Base-by-base conservation (phyloP, 2,329 filamentous ascomycete species). In the Colletotrichum nymphaeae region DNA sequence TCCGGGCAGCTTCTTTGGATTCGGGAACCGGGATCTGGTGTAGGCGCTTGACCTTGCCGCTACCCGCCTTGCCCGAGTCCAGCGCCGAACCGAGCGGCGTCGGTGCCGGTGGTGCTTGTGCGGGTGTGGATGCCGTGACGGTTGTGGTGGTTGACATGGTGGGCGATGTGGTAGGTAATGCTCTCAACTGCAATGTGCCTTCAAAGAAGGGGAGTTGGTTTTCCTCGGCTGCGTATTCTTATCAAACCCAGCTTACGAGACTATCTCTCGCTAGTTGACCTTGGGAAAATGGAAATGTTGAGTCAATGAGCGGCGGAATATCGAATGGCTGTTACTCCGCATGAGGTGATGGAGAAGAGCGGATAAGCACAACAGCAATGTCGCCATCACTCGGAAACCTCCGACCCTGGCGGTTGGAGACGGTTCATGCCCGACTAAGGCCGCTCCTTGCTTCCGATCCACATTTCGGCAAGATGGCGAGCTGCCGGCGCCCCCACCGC, bases 1-100 rank as follows among this genome's bases (percentile, higher is more conserved):
- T 76, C 0, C 81, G 78, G 58, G 81, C 78, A 46, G 78, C 69
- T 46, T 81, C 77, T 26, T 71, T 67, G 1, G 73, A 63, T 46
- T 66, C 65, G 5, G 67, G 63, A 1, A 67, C 58, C 16, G 71
- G 73, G 46, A 75, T 75, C 22, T 75, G 62, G 59, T 75, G 73
- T 11, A 75, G 73, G 6, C 73, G 63, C 55, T 67, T 75, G 16
- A 75, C 63, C 46, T 67, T 63, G 6, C 71, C 73, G 52, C 42
- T 58, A 24, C 70, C 57, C 37, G 16, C 22, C 16, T 68, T 32
- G 0, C 55, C 63, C n/a, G 68, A 63, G 53, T 71, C 69, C 52
- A 74, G 58, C 30, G 72, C 72, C 63, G 72, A 74, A 12, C 24
- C 24, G n/a, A 22, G 52, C 63, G 32, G 30, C 3, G 62, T 53